A percentile compares a stretch with the other conserved stretches of the same genome.
Conservation (phyloP, 2,329 filamentous ascomycete genomes). For the Diplodia sapinea region DNA sequence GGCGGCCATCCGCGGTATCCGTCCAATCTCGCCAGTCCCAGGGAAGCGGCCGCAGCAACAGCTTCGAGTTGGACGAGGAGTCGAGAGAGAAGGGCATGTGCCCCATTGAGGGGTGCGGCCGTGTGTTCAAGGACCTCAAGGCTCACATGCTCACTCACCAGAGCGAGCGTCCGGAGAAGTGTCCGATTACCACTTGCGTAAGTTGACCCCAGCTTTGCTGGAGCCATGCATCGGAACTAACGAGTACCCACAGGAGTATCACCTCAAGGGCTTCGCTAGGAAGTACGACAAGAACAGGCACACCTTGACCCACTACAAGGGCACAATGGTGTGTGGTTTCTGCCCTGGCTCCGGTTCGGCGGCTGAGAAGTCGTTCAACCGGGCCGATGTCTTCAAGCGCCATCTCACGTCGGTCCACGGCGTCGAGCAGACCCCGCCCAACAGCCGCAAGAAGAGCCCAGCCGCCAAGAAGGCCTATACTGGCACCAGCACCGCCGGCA, state of each 20-base stretch:
- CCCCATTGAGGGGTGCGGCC: constrained; percentile 82
- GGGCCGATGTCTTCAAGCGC: constrained; percentile 93
- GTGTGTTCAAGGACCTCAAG: constrained; percentile 87
- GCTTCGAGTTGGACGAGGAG: constrained; percentile 45
- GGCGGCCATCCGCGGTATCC: constrained; percentile 73
- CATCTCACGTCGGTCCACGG: constrained; percentile 89
- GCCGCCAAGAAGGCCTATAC: constrained; percentile 69
- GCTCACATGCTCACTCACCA: constrained; percentile 95
- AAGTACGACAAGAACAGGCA: constrained; percentile 98
- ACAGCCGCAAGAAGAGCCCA: constrained; percentile 67
- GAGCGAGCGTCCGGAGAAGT: constrained; percentile 89
- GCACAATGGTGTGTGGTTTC: constrained; percentile 95
- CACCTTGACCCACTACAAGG: constrained; percentile 94
- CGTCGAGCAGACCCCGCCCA: constrained; percentile 86
- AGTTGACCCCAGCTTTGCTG: constrained; percentile 44
- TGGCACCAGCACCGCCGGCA: constrained; percentile 70
- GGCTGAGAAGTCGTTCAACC: constrained; percentile 93
- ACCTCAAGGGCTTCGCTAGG: constrained; percentile 87
- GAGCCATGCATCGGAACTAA: not conserved
- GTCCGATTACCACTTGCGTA: constrained; percentile 81
- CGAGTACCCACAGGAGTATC: constrained; percentile 80
- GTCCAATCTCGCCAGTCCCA: constrained; percentile 69
- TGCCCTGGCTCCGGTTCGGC: constrained; percentile 87
- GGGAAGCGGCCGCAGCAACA: constrained; percentile 56
- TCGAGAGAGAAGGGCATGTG: constrained; percentile 74